These are phyloP conservation scores for Knufia fluminis DNA, from an alignment of 2,329 filamentous ascomycete species.

Conservation along the genomic window DNA sequence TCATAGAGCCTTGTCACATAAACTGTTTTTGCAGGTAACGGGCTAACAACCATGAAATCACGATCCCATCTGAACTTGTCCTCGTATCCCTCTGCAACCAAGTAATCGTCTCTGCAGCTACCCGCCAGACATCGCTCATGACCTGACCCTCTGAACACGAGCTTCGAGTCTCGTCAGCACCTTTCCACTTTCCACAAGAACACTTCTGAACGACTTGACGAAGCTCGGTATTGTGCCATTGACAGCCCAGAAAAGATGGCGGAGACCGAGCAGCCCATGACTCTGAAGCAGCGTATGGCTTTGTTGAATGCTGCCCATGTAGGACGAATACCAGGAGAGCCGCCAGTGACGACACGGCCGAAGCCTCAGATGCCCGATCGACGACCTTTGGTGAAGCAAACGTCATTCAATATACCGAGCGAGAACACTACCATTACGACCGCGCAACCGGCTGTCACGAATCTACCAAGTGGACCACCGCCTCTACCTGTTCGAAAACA, in stretches of 20 bases:
- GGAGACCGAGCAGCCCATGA: constrained; percentile 34
- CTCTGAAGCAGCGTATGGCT: constrained; percentile 39
- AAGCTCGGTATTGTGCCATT: not conserved
- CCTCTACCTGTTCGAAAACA: constrained; percentile 17
- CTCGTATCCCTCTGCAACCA: not conserved
- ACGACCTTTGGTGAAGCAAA: constrained; percentile 24
- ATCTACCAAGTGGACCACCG: constrained; percentile 21
- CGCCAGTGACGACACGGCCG: constrained; percentile 19
- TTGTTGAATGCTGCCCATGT: constrained; percentile 37
- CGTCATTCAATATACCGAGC: constrained; percentile 30
- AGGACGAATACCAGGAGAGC: constrained; percentile 27
- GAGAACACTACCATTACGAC: constrained; percentile 27
- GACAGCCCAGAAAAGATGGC: constrained; percentile 26
- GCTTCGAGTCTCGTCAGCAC: not conserved
- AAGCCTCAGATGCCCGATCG: constrained; percentile 23
- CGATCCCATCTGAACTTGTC: no score
- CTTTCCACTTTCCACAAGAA: not conserved
- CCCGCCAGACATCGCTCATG: not conserved
- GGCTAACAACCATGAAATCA: not conserved
- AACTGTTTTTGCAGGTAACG: not conserved
- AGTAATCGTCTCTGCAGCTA: not conserved
- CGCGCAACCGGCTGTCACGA: constrained; percentile 24
- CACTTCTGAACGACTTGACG: not conserved
- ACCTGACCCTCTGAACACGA: not conserved
- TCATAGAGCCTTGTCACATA: not conserved